Evolutionary conservation across 2,329 filamentous ascomycete genomes (phyloP).

Genomic region (Fusarium beomiforme): DNA sequence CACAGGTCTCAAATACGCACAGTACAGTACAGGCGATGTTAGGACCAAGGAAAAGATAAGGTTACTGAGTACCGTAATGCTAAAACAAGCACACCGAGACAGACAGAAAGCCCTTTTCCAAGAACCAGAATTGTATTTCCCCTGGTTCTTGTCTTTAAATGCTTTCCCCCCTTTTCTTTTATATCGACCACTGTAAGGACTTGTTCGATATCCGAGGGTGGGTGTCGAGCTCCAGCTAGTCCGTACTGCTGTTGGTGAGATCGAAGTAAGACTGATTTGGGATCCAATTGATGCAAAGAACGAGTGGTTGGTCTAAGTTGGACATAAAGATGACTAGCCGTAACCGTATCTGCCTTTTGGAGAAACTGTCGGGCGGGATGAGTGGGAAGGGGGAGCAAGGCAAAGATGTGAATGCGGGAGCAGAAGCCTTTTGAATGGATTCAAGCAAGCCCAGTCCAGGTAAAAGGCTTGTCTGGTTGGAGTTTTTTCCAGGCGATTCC

Average conservation of each 20-base stretch:
- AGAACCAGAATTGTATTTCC: slow-evolving; percentile 30
- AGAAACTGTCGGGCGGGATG: slow-evolving; percentile 41
- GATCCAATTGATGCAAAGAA: slow-evolving; percentile 5
- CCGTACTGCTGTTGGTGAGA: background rate
- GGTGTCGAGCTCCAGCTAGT: slow-evolving; percentile 4
- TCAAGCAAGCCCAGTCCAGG: slow-evolving; percentile 34
- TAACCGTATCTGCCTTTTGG: slow-evolving; percentile 18
- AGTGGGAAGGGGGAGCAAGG: slow-evolving; percentile 39
- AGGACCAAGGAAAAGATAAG: slow-evolving; percentile 19
- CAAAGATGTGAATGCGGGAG: slow-evolving; percentile 48
- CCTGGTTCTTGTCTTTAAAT: slow-evolving; percentile 11
- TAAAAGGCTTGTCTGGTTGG: slow-evolving; percentile 36
- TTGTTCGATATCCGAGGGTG: slow-evolving; percentile 7
- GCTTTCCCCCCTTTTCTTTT: background rate
- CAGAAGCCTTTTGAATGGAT: slow-evolving; percentile 55
- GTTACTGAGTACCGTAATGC: slow-evolving; percentile 28
- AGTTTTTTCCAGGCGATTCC: slow-evolving; percentile 45
- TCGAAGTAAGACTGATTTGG: background rate
- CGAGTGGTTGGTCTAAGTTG: slow-evolving; percentile 31
- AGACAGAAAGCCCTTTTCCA: slow-evolving; percentile 18
- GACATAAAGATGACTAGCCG: slow-evolving; percentile 28
- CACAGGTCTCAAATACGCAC: slow-evolving; percentile 36
- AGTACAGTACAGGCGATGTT: slow-evolving; percentile 14
- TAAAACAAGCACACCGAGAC: slow-evolving; percentile 25
- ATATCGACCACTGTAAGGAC: slow-evolving; percentile 12